Conservation (phyloP, 2,329 filamentous ascomycete genomes). For the Fusarium sp. region DNA sequence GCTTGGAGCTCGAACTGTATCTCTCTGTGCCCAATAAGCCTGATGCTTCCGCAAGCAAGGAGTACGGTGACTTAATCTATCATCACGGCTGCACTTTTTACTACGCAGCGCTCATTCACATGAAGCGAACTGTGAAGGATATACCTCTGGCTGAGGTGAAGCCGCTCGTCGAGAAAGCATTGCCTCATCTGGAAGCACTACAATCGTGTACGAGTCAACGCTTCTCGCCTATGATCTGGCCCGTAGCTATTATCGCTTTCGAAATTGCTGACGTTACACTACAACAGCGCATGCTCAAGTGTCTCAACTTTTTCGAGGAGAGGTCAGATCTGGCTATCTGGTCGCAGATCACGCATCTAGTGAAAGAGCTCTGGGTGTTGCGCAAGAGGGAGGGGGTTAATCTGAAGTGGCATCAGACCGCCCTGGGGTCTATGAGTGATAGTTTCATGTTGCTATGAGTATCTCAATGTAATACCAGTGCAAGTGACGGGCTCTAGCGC, state of each 20-base stretch:
- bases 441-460: conserved; percentile 44
- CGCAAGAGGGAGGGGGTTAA: conserved; percentile 32
- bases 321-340: conserved; percentile 44
- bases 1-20: conserved; percentile 43
- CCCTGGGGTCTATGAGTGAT: conserved; percentile 40
- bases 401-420: conserved; percentile 45
- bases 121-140: conserved; percentile 48
- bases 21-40: conserved; percentile 41
- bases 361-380: conserved; percentile 43
- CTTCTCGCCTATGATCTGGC: conserved; percentile 48
- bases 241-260: conserved; percentile 45
- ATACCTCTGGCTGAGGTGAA: conserved; percentile 42
- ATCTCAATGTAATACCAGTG: not conserved
- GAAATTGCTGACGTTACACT: conserved; percentile 29
- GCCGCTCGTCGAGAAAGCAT: conserved; percentile 44
- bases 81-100: conserved; percentile 47
- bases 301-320: conserved; percentile 30
- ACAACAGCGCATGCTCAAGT: conserved; percentile 46
- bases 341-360: conserved; percentile 37
- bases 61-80: conserved; percentile 44
- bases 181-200: conserved; percentile 43
- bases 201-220: conserved; percentile 30
- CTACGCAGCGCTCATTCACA: conserved; percentile 45
- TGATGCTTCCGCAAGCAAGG: conserved; percentile 22
- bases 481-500: not conserved